Conservation (phyloP, 2,329 filamentous ascomycete genomes). For the Passalora sequoiae region DNA sequence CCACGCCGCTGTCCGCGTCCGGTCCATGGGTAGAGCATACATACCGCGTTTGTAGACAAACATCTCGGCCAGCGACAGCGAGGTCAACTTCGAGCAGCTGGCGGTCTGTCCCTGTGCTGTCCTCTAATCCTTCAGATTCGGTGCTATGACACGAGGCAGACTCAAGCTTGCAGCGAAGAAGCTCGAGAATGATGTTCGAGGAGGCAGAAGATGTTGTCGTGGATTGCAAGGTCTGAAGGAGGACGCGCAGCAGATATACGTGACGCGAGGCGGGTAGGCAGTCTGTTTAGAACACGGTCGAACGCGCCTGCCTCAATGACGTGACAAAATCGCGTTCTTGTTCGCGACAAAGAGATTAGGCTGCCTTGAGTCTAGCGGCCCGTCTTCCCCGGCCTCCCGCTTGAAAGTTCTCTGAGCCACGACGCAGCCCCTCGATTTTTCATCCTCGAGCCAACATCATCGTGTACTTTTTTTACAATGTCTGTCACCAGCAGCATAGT, state of each 20-base stretch:
- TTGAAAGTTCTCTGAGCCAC: too few species aligned
- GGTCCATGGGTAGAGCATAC: slow-evolving; percentile 10
- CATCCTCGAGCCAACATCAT: too few species aligned
- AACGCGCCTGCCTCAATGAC: slow-evolving; percentile 2
- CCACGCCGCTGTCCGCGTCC: not conserved
- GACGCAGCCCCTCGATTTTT: too few species aligned
- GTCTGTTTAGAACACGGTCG: slow-evolving; percentile 4
- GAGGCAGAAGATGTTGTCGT: slow-evolving; percentile 15
- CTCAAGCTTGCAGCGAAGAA: slow-evolving; percentile 18
- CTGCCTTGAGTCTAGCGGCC: too few species aligned
- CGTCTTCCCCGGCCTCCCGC: too few species aligned
- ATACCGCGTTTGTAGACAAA: slow-evolving; percentile 61
- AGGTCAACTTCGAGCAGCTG: slow-evolving; percentile 22
- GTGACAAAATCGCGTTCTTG: not conserved
- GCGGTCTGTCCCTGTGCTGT: too few species aligned
- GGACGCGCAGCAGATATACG: slow-evolving; percentile 15
- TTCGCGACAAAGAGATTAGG: too few species aligned
- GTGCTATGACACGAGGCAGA: too few species aligned
- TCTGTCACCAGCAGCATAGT: too few species aligned
- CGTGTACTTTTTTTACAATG: too few species aligned
- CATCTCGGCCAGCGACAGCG: slow-evolving; percentile 42
- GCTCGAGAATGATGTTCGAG: slow-evolving; percentile 11
- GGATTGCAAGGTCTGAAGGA: slow-evolving; percentile 10
- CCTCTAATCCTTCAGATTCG: too few species aligned
- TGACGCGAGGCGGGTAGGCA: slow-evolving; percentile 1